These are phyloP conservation scores for Kwoniella europaea DNA, from an alignment of 768 basidiomycete genomes.

Conservation along the genomic window DNA sequence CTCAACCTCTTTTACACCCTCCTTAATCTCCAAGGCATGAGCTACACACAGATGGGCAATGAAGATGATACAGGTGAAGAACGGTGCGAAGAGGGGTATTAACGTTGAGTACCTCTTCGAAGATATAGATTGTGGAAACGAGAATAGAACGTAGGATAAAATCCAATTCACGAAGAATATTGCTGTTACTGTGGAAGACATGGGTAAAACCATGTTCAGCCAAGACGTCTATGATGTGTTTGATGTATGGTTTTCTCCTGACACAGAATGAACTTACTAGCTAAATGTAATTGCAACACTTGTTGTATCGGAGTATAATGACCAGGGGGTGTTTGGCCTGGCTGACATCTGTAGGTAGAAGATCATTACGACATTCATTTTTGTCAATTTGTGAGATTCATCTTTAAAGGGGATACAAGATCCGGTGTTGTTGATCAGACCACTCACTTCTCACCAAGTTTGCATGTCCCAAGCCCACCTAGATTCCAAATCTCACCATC, in stretches of 20 bases:
- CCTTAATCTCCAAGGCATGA: conserved; percentile 11
- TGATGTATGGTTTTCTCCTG: too few relatives aligned
- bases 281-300: conserved; percentile 10
- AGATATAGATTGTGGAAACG: conserved; percentile 10
- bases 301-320: conserved; percentile 8
- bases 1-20: background rate
- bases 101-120: conserved; percentile 12
- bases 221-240: too few relatives aligned
- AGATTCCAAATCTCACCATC: conserved; percentile 13
- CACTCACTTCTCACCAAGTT: conserved; percentile 12
- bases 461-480: conserved; percentile 24
- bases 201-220: too few relatives aligned
- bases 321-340: background rate
- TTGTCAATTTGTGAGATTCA: background rate
- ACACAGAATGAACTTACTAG: background rate
- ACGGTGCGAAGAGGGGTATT: conserved; percentile 5
- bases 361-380: background rate
- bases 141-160: conserved; percentile 11
- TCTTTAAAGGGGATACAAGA: too few relatives aligned
- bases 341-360: conserved; percentile 8
- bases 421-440: background rate
- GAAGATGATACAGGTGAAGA: conserved; percentile 14
- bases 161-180: conserved; percentile 16
- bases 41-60: conserved; percentile 13
- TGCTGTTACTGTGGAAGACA: background rate